Evolutionary conservation across 2,329 filamentous ascomycete genomes (phyloP).

Genomic region (Aureobasidium sp.): DNA sequence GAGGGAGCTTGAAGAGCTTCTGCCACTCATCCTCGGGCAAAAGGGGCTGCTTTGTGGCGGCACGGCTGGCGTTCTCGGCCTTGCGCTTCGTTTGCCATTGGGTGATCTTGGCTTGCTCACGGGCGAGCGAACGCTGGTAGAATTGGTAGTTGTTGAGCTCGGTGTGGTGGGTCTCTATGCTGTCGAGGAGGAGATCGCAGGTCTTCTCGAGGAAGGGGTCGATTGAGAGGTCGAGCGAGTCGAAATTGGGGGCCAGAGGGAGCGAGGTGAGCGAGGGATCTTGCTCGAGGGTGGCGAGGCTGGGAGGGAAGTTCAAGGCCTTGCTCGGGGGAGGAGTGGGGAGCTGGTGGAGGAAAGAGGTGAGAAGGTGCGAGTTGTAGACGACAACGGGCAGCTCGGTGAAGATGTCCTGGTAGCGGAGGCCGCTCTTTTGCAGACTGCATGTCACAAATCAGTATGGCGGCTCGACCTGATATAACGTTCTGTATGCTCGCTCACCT

Average conservation of each 20-base stretch:
- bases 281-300: conserved; percentile 68
- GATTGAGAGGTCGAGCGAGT: conserved; percentile 84
- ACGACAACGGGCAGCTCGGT: conserved; percentile 81
- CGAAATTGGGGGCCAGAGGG: conserved; percentile 80
- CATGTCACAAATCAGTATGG: conserved; percentile 22
- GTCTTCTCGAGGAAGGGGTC: conserved; percentile 98
- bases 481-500: conserved; percentile 57
- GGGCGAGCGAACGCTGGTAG: conserved; percentile 87
- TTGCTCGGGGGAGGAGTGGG: conserved; percentile 54
- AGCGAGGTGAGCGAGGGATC: conserved; percentile 51
- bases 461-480: not conserved
- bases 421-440: conserved; percentile 88
- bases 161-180: conserved; percentile 95
- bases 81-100: conserved; percentile 97
- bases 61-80: conserved; percentile 81
- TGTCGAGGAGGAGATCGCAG: conserved; percentile 89
- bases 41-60: conserved; percentile 76
- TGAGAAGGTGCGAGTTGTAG: conserved; percentile 96
- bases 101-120: conserved; percentile 93
- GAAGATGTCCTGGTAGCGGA: conserved; percentile 90
- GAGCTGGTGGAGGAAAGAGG: conserved; percentile 88
- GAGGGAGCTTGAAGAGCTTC: conserved; percentile 93
- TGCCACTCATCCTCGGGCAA: conserved; percentile 98
- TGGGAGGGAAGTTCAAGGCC: conserved; percentile 68
- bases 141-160: conserved; percentile 99